Base-by-base conservation (phyloP, 345 rosid species). In the Hevea brasiliensis region DNA sequence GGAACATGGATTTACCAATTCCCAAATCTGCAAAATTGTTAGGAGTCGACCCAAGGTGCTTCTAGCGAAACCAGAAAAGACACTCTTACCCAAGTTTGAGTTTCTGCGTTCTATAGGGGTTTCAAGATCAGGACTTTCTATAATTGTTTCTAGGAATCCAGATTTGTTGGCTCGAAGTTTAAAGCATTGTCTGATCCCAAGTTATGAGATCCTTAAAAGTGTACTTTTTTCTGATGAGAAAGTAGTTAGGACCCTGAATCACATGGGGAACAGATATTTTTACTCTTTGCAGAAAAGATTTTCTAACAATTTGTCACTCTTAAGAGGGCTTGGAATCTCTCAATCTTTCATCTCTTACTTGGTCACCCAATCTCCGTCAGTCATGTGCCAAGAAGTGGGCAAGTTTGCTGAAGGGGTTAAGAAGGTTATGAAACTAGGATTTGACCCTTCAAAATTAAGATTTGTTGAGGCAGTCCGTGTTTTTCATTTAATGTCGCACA, bases 361-460 rank as follows among this genome's bases (percentile, higher is more conserved):
- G n/a, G 61, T 80, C 50, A 51, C 63, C 79, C 2, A 7, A 24
- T 0, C 18, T 23, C 26, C 60, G 1, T 6, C 9, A 8, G 23
- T 65, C 12, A 51, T 74, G 65, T 66, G 61, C 24, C 68, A 32
- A 32, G 48, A 71, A 0, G 56, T 13, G 1, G 60, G 15, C 27
- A 71, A 76, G 61, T 77, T 85, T 54, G 57, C 60, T 6, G 65
- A 57, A 40, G 64, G 17, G 13, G 47, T 81, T 1, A 54, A 71
- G 67, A 59, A 80, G 75, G 72, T 76, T 56, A 21, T 59, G 3
- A 21, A 65, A 62, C 61, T 72, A 56, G 84, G 87, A 27, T 85
- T 83, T 40, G 61, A 81, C 29, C 85, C 86, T 1, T 42, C 61
- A 17, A 79, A 61, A 29, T 53, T 26, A 17, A 37, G 12, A 26